Evolutionary conservation across 2,329 filamentous ascomycete species (phyloP), one percentile per base, ranked within the genome.

Genomic region (Cercospora nicotianae): DNA sequence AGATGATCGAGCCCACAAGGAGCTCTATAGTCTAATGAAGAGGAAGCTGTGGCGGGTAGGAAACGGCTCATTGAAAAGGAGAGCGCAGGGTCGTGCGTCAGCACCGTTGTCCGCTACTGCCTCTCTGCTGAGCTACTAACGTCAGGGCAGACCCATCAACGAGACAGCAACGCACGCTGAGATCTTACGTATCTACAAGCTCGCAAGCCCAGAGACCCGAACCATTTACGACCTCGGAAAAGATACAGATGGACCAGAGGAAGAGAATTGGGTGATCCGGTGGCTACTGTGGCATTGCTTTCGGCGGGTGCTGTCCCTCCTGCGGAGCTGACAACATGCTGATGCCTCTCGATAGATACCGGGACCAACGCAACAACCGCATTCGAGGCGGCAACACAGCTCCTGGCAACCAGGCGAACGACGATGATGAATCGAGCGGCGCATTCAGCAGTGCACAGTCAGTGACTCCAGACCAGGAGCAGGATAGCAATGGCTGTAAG

Each of bases 221-320:
- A 69, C 72, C 2, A 79, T 79, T 63, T 85, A 83, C 68, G 77
- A 81, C n/a, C 74, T 78, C 61, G 83, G 82, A 12, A 75, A 75
- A 23, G 81, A 81, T 63, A 73, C 70, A 18, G 79, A 79, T 51
- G 77, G 77, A 5, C 75, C 78, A 7, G 79, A 78, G 48, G 80
- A 83, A 69, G 80, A 81, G 68, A 85, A 84, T 64, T 84, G 83
- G 83, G 80, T 84, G 42, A 82, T 83, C 16, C 77, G 80, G 13
- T 85, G 83, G 83, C 79, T 81, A 65, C 76, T 84, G 4, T 85
- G 82, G 82, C 83, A 84, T 72, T 81, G 81, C 63, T 83, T 83
- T 67, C 80, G 82, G 48, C 33, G 13, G 9, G 33, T 36, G 33
- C 58, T 31, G 23, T 62, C 20, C 28, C 23, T 45, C 16, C n/a